These are phyloP conservation scores for Kluyveromyces sp. DNA, from an alignment of 1,139 yeast species.

Conservation along the genomic window DNA sequence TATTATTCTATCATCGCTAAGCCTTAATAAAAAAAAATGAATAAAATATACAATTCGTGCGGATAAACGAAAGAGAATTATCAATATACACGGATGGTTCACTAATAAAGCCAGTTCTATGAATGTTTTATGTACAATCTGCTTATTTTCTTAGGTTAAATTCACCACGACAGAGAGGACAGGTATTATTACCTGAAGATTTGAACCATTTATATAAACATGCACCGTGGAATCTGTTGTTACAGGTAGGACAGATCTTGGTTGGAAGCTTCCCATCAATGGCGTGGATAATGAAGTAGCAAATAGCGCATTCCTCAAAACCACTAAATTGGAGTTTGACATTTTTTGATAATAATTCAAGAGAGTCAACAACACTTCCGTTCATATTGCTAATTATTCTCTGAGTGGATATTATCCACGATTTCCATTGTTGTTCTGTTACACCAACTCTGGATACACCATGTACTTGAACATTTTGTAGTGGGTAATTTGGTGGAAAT, in stretches of 20 bases:
- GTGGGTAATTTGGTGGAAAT: conserved; percentile 68
- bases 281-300: conserved; percentile 78
- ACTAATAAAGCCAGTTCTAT: neutral
- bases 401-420: conserved; percentile 90
- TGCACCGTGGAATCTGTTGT: conserved; percentile 92
- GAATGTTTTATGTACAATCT: neutral
- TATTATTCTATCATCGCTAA: too few relatives aligned
- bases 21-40: too few relatives aligned
- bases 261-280: conserved; percentile 88
- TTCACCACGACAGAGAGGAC: conserved; percentile 87
- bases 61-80: too few relatives aligned
- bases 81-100: neutral
- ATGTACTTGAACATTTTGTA: conserved; percentile 61
- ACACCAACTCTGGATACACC: conserved; percentile 84
- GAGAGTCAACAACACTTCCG: conserved; percentile 76
- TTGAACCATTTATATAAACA: conserved; percentile 97
- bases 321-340: conserved; percentile 82
- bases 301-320: conserved; percentile 93
- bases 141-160: conserved; percentile 44
- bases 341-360: conserved; percentile 74
- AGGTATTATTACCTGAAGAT: conserved; percentile 82
- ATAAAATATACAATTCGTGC: too few relatives aligned
- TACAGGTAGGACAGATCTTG: conserved; percentile 82
- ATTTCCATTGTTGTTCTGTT: conserved; percentile 87
- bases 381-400: conserved; percentile 62